A percentile compares a stretch with the other conserved stretches of the same genome.
Conservation (phyloP, 2,329 filamentous ascomycete genomes). For the Neocucurbitaria cava region DNA sequence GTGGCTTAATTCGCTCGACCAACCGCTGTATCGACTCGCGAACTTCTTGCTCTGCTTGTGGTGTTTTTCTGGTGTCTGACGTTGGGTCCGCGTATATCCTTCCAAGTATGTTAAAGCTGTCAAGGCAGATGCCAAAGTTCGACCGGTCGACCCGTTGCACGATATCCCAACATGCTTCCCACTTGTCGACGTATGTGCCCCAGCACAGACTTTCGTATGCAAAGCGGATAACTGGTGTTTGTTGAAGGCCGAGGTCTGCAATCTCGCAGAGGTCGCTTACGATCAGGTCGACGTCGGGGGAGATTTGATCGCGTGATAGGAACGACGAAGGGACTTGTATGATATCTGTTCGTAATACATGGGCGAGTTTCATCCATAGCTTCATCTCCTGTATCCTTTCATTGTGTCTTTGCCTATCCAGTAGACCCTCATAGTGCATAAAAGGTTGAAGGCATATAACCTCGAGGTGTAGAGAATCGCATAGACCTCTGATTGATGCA, state of each 20-base stretch:
- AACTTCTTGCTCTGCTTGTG: conserved; percentile 64
- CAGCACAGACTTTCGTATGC: conserved; percentile 78
- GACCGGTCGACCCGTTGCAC: conserved; percentile 68
- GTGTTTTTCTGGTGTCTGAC: conserved; percentile 57
- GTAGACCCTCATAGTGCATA: conserved; percentile 76
- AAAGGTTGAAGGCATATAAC: conserved; percentile 79
- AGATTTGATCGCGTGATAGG: conserved; percentile 61
- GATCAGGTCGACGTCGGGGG: conserved; percentile 62
- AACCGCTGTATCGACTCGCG: conserved; percentile 63
- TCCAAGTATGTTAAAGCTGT: conserved; percentile 80
- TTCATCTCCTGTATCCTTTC: conserved; percentile 67
- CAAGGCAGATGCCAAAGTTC: conserved; percentile 79
- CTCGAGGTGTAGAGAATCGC: conserved; percentile 60
- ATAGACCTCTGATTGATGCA: conserved; percentile 63
- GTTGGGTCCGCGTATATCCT: conserved; percentile 74
- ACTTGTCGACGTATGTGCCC: conserved; percentile 73
- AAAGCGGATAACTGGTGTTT: conserved; percentile 67
- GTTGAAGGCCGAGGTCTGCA: conserved; percentile 69
- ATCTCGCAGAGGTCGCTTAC: conserved; percentile 68
- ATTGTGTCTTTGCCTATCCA: conserved; percentile 66
- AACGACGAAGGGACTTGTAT: conserved; percentile 79
- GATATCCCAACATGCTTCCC: conserved; percentile 75
- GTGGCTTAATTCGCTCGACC: conserved; percentile 56
- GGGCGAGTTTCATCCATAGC: conserved; percentile 73
- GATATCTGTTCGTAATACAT: conserved; percentile 70